Percentiles rank a stretch among this genome's conserved stretches.
Conservation (phyloP, 2,329 filamentous ascomycete species). For the Didymella sp. region DNA sequence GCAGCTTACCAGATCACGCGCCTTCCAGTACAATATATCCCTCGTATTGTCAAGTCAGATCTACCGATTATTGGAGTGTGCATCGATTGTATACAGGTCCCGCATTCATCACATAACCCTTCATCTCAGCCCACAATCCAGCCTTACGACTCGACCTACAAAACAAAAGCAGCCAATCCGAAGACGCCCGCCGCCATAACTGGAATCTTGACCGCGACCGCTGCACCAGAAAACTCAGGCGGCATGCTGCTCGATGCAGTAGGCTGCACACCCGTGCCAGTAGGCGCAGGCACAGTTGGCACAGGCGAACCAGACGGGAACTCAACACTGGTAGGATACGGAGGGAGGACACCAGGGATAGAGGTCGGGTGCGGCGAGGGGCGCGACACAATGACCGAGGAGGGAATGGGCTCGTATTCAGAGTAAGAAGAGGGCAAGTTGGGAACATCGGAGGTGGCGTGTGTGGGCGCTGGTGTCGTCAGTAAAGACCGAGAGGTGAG, state of each 20-base stretch:
- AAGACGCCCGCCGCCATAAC: conserved; percentile 27
- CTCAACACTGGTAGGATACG: conserved; percentile 19
- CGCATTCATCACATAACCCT: background rate
- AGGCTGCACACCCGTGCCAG: conserved; percentile 13
- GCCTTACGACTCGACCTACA: conserved; percentile 19
- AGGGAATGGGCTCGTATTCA: conserved; percentile 5
- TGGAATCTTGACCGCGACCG: conserved; percentile 22
- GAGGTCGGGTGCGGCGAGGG: conserved; percentile 7
- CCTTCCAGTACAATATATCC: too few relatives aligned
- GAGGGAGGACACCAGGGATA: conserved; percentile 7
- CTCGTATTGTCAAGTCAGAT: too few relatives aligned
- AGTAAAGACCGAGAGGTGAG: background rate
- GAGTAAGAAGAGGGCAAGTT: conserved; percentile 3
- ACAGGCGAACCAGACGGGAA: background rate
- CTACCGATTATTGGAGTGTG: too few relatives aligned
- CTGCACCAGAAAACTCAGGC: conserved; percentile 32
- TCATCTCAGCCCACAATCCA: background rate
- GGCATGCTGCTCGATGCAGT: conserved; percentile 11
- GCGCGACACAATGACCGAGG: conserved; percentile 9
- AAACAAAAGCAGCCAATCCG: conserved; percentile 28
- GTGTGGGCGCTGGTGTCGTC: background rate
- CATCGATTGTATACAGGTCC: too few relatives aligned
- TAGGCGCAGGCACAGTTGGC: conserved; percentile 2
- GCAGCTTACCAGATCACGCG: background rate
- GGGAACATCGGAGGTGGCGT: conserved; percentile 4